Evolutionary conservation across 2,329 filamentous ascomycete species (phyloP), one percentile per base, ranked within the genome.

Genomic region (Phyllosticta capitalensis): DNA sequence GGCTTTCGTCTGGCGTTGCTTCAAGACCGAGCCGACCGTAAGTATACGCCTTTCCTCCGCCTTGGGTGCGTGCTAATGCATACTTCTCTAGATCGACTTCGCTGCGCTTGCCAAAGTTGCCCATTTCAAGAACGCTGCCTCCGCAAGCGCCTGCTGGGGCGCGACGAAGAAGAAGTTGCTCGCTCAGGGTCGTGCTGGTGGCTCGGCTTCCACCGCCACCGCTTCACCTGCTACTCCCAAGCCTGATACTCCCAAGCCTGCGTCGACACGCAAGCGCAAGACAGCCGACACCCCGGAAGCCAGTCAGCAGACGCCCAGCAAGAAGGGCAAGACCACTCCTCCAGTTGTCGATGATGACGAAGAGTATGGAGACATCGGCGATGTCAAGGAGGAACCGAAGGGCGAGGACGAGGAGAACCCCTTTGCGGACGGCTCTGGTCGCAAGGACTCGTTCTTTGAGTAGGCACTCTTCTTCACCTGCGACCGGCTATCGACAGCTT

Each of bases 101-200:
- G n/a, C 17, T 1, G 57, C 54, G 14, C 38, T 61, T 22, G 54
- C 59, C 28, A 3, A 30, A 1, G 17, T 57, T 6, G 59, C 54
- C 22, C 17, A 17, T 6, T 61, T 61, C 59, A 61, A 61, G 54
- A 61, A 61, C 54, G 12, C 59, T 0, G 50, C 54, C 49, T 53
- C 59, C 0, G 59, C 59, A 3, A 49, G 22, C 20, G 59, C 54
- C n/a, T 61, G 59, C 54, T 61, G 59, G 59, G 12, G 10, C 20
- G 22, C 54, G 1, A 38, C 56, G 54, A 61, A 61, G 54, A 61
- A 61, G 54, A 61, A 61, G 20, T 24, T 61, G 17, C 48, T 56
- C 14, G 30, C 21, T 21, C 28, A 53, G 33, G 33, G 33, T n/a
- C 3, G 9, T 10, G 19, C 17, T 14, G n/a, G 5, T 24, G 50